Percentiles rank a stretch among this genome's conserved stretches.
phyloP scores from a whole-genome alignment of 2,329 filamentous ascomycete species.

The Paraconiothyrium sp. region DNA sequence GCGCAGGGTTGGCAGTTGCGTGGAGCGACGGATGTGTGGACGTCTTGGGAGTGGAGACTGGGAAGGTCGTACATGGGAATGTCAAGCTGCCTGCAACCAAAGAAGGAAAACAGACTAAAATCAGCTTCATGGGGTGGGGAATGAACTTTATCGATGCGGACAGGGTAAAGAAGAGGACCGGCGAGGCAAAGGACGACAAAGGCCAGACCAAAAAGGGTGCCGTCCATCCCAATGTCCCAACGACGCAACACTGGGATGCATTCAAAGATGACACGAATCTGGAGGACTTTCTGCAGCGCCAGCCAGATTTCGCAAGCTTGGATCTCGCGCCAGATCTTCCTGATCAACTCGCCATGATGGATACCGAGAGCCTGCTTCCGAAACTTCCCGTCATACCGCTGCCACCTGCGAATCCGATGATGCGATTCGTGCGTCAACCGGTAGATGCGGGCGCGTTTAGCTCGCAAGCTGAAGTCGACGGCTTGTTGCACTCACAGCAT shows the following conservation, averaged over 20 bases:
- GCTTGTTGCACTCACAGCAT: constrained; percentile 54
- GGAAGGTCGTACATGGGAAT: constrained; percentile 77
- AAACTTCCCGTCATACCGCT: constrained; percentile 51
- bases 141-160: constrained; percentile 64
- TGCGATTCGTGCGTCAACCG: constrained; percentile 37
- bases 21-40: constrained; percentile 85
- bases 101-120: constrained; percentile 19
- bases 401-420: constrained; percentile 46
- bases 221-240: constrained; percentile 32
- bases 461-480: constrained; percentile 52
- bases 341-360: constrained; percentile 53
- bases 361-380: constrained; percentile 48
- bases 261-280: constrained; percentile 45
- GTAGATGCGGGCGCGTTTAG: constrained; percentile 49
- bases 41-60: constrained; percentile 80
- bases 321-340: constrained; percentile 51
- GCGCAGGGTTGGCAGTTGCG: constrained; percentile 80
- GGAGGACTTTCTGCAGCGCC: constrained; percentile 52
- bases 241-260: constrained; percentile 47
- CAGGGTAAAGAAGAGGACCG: constrained; percentile 54
- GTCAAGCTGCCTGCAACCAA: constrained; percentile 27
- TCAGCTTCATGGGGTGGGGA: constrained; percentile 64
- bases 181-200: constrained; percentile 17
- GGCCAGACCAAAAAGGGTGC: constrained; percentile 20
- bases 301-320: constrained; percentile 44